phyloP scores from a whole-genome alignment of 140 eudicot genomes.

The Flaveria floridana region DNA sequence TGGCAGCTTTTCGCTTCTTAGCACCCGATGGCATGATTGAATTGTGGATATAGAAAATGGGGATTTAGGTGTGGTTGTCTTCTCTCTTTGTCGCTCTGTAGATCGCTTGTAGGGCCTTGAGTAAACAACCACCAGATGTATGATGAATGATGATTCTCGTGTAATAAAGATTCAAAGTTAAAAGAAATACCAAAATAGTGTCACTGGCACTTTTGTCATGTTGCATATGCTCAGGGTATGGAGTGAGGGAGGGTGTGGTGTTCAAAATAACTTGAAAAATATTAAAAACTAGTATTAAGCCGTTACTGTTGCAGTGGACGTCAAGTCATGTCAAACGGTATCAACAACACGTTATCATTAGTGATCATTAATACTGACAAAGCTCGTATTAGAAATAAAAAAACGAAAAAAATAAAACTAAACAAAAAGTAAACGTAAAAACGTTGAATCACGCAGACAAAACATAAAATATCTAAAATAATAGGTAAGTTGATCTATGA shows the following conservation, averaged over 20 bases:
- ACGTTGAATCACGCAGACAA: no score
- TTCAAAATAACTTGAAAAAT: neutral
- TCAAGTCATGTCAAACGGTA: no score
- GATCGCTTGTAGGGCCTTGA: slow-evolving; percentile 18
- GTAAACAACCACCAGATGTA: neutral
- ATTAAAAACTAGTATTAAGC: no score
- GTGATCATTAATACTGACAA: no score
- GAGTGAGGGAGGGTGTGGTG: neutral
- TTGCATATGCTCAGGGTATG: slow-evolving; percentile 19
- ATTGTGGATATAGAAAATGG: slow-evolving; percentile 13
- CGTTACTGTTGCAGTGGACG: no score
- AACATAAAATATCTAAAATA: no score
- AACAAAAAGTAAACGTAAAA: no score
- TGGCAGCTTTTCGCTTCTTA: slow-evolving; percentile 84
- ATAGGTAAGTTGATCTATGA: no score
- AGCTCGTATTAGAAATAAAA: no score
- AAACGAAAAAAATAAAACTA: no score
- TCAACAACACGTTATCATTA: no score
- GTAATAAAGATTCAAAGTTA: slow-evolving; percentile 13
- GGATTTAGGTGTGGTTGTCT: slow-evolving; percentile 16
- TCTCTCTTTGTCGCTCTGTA: slow-evolving; percentile 19
- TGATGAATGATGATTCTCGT: slow-evolving; percentile 24
- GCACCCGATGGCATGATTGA: slow-evolving; percentile 83
- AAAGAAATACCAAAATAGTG: slow-evolving; percentile 16
- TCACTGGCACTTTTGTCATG: slow-evolving; percentile 39